Evolutionary conservation across 805 yeast species (phyloP), one percentile per base, ranked within the genome.

Genomic region (Clavispora vitiphila): DNA sequence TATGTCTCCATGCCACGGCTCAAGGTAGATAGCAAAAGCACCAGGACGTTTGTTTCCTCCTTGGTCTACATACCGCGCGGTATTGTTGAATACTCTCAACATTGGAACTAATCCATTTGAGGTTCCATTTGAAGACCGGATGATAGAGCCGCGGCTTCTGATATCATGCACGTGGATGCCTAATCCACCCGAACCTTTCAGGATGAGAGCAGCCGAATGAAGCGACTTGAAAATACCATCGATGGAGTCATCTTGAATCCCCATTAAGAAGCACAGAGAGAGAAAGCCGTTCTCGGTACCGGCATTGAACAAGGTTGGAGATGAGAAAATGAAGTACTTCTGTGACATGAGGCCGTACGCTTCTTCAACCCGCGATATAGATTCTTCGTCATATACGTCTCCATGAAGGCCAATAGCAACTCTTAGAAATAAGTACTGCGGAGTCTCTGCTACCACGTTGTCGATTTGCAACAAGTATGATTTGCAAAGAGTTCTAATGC

Each of bases 41-140:
- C 98, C 98, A 0, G 99, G 99, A 57, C 99, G 75, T 65, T 90
- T 90, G 68, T 91, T 91, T 42, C 98, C 98, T 48, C 99, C 99
- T 72, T 91, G 99, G 57, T 91, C 98, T 32, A 91, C 98, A 58
- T 90, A 91, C 54, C 96, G 78, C 15, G 99, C 98, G 20, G 98
- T 89, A 66, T 88, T 85, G 71, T 91, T 91, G 70, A 82, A 91
- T 8, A 91, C 98, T 53, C 96, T 80, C 21, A 91, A 70, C 97
- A 91, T 89, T n/a, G 99, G 99, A 32, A 90, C 83, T 37, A 91
- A 67, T 29, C 99, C 99, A 54, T 82, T 87, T 2, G 97, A 88
- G 9, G 86, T 80, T 40, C 98, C 99, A 60, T 87, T 87, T 7
- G 97, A 82, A 42, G 96, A 95, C 20, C 95, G 83, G 51, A 91